phyloP scores from a whole-genome alignment of 495 filamentous ascomycete genomes.

The Physcia stellaris region DNA sequence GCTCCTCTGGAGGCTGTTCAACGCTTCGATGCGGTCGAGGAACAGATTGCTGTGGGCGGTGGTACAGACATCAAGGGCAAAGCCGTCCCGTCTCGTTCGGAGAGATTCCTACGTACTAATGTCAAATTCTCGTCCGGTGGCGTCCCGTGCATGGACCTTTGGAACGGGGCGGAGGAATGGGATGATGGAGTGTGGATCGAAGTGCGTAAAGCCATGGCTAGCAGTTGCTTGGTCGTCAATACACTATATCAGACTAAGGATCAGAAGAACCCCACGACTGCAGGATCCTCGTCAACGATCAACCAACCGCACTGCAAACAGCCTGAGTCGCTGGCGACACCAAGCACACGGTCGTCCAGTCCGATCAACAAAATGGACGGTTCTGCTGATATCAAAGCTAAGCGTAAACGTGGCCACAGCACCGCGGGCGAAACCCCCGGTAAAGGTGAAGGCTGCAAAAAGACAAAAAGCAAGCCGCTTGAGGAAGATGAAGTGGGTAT shows the following conservation, averaged over 20 bases:
- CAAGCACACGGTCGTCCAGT: no score
- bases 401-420: no score
- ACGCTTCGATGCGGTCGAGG: not conserved
- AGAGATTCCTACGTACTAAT: not conserved
- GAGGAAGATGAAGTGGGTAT: no score
- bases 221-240: not conserved
- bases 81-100: not conserved
- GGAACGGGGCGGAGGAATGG: not conserved
- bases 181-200: not conserved
- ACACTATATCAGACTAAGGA: not conserved
- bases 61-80: not conserved
- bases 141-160: not conserved
- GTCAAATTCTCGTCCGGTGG: not conserved
- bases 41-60: not conserved
- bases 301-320: no score
- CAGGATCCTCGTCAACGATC: no score
- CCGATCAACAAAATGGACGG: no score
- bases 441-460: no score
- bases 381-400: no score
- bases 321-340: no score
- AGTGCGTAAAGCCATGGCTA: not conserved
- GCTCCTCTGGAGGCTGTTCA: not conserved
- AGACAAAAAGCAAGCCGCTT: no score
- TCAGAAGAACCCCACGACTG: no score
- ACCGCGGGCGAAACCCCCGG: no score